Evolutionary conservation across 225 moss, liverwort and hornwort genomes (phyloP), one percentile per base, ranked within the genome.

Genomic region (Straminergon stramineum): DNA sequence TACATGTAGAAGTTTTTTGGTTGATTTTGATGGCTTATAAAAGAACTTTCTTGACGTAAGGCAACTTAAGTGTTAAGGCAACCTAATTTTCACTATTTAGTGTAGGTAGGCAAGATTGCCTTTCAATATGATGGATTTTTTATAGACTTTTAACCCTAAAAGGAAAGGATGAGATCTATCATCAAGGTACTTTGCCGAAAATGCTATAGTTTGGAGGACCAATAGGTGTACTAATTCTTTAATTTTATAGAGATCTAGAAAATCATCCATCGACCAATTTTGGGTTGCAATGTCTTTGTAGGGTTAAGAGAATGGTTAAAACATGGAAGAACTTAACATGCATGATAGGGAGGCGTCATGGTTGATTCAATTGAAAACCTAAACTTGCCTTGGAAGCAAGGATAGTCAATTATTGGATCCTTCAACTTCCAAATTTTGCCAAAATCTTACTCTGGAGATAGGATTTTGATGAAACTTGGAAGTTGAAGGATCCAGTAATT

Each of bases 241-340:
- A 32, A 32, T 75, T 32, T 7, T 32, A 5, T 0, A 52, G 0
- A 7, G 19, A 31, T 48, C 45, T 45, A 0, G 11, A 75, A 32
- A 51, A 52, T 32, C 52, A 32, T 13, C 0, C 7, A 19, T 75
- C 0, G 0, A 51, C 9, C 4, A 12, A 0, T 32, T 48, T 32
- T 20, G 1, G 7, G 15, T 2, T 71, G 15, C 0, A 71, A 0
- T 0, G 1, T 27, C 3, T 5, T 27, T 27, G 27, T 1, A 24
- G 0, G 8, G 26, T 73, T 74, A 17, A 45, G 17, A 45, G 17
- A 20, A 75, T 32, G 32, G 13, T 1, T 76, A 5, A 5, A 76
- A 52, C 5, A 19, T 34, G 7, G 7, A 51, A 1, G 31, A 12
- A 19, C 12, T 51, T 19, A 31, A 48, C 2, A 4, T 51, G 18